Base-by-base conservation (phyloP, 2,329 filamentous ascomycete genomes). In the Penicillium nordicum region DNA sequence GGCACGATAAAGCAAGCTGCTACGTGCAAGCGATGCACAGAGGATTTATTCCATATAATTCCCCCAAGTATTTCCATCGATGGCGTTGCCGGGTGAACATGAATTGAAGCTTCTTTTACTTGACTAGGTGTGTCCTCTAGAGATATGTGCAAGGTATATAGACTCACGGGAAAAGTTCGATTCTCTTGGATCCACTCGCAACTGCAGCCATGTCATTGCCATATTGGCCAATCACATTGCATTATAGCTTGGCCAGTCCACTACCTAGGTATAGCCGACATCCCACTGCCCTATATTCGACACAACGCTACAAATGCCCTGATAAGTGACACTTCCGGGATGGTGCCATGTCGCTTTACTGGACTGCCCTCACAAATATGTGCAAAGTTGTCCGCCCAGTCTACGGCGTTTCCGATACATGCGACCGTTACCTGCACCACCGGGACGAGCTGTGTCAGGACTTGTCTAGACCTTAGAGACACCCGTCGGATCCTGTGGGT, bases 401-500 rank as follows among this genome's bases (percentile, higher is more conserved):
- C 16, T n/a, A 14, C 37, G 4, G 10, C n/a, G 2, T 32, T 32
- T 32, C 11, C 38, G 18, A 43, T 27, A 12, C 30, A 40, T 32
- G 36, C 42, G 32, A 42, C 43, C 25, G 47, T 49, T 36, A 34
- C 23, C 36, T 30, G 34, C n/a, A 40, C 34, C 10, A 30, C 53
- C 3, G 52, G 60, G 7, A 62, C 49, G n/a, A 69, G 51, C 9
- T 72, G 66, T 14, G 67, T 12, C 82, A 42, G 14, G 16, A 74
- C 66, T 88, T 89, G 16, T 83, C 80, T 41, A 90, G 72, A 25
- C 18, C 21, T 25, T 46, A 30, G 30, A 34, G 70, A 91, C 89
- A 50, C 81, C 85, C 29, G 81, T 79, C 0, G 85, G 88, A 43
- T 86, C 86, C 63, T 85, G 83, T 9, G 92, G 78, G 70, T 92